phyloP scores from a whole-genome alignment of 2,329 filamentous ascomycete genomes.

The Graphiopsis chlorocephala region DNA sequence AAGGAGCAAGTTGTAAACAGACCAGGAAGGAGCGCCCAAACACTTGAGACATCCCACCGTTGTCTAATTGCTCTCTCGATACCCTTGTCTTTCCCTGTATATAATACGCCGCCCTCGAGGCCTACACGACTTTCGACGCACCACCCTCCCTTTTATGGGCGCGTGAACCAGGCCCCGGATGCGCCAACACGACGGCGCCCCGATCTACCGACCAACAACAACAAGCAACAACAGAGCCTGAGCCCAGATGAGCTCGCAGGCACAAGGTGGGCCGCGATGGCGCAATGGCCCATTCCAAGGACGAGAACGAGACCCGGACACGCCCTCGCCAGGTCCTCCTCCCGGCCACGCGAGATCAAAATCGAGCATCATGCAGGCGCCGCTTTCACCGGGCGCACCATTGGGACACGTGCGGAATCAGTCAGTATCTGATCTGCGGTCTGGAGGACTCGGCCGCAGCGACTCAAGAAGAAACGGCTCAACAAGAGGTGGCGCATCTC shows the following conservation, averaged over 20 bases:
- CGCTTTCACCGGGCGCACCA: conserved; percentile 44
- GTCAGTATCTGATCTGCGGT: conserved; percentile 55
- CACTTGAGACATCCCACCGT: conserved; percentile 10
- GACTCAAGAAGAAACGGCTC: conserved; percentile 55
- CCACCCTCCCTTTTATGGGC: conserved; percentile 7
- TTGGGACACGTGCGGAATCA: conserved; percentile 65
- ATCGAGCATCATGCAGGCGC: conserved; percentile 69
- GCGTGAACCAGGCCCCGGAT: conserved; percentile 10
- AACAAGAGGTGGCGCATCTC: conserved; percentile 60
- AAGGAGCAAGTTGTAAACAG: background rate
- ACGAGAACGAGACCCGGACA: conserved; percentile 48
- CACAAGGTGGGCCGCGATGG: conserved; percentile 65
- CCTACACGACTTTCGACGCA: background rate
- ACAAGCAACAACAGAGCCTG: conserved; percentile 15
- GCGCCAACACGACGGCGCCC: conserved; percentile 10
- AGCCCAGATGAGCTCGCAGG: conserved; percentile 52
- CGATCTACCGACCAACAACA: conserved; percentile 1
- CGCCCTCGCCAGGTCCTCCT: conserved; percentile 62
- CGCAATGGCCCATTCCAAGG: conserved; percentile 79
- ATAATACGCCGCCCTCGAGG: conserved; percentile 4
- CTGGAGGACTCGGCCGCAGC: conserved; percentile 31
- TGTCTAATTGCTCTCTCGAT: background rate
- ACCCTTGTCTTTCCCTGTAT: conserved; percentile 6
- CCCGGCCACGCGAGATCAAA: conserved; percentile 62
- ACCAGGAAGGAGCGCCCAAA: background rate